phyloP scores from a whole-genome alignment of 202 grass and related monocot genomes.

The Panicum hallii region DNA sequence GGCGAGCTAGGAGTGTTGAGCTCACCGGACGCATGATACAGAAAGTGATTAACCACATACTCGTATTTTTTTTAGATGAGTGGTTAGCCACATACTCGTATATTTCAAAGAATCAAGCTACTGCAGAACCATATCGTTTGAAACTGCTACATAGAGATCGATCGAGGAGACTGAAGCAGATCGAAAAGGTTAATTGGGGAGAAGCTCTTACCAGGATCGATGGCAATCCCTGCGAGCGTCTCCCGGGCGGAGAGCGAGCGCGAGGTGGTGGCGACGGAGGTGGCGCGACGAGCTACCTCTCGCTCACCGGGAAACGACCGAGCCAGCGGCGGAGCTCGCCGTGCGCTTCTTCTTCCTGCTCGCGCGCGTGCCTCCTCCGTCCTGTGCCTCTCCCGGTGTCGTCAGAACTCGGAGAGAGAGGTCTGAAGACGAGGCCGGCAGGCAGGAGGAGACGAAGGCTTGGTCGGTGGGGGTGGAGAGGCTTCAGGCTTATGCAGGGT shows the following conservation, averaged over 20 bases:
- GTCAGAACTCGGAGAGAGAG: neutral
- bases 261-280: too few relatives aligned
- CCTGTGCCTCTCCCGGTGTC: neutral
- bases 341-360: neutral
- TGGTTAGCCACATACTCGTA: too few relatives aligned
- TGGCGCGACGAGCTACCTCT: neutral
- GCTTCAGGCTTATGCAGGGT: slow-evolving; percentile 52
- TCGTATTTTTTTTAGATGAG: too few relatives aligned
- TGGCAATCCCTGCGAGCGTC: neutral
- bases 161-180: too few relatives aligned
- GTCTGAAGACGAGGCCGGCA: neutral
- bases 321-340: neutral
- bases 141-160: too few relatives aligned
- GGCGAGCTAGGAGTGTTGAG: neutral
- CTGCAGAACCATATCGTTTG: too few relatives aligned
- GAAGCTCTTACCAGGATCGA: neutral
- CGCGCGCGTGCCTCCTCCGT: neutral
- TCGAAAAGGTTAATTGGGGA: too few relatives aligned
- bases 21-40: neutral
- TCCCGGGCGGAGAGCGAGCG: neutral
- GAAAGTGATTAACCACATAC: neutral
- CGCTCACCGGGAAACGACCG: neutral
- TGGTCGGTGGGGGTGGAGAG: neutral
- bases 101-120: too few relatives aligned
- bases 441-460: neutral